Evolutionary conservation across 441 rosid genomes (phyloP), one percentile per base, ranked within the genome.

Genomic region (Euphorbia celastroides): DNA sequence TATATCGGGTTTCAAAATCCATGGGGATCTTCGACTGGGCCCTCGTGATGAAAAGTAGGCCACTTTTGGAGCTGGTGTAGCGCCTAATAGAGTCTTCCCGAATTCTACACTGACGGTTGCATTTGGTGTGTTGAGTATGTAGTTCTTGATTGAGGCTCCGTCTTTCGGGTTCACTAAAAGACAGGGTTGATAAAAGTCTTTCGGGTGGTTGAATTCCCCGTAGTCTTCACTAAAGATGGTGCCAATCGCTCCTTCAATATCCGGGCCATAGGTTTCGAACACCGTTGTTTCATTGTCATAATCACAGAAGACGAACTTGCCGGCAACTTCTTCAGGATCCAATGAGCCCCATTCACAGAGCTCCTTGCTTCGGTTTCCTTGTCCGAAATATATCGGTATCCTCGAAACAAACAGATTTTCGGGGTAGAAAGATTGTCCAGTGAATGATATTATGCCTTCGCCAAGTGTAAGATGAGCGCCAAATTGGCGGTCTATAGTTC

Each of bases 301-400:
- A 59, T 79, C 86, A 57, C 83, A 83, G 74, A 85, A 81, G 66
- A 85, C 38, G 13, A 79, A 76, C 74, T 78, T 85, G 27, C 84
- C 79, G 2, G 23, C 69, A n/a, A 79, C 85, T 16, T 76, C 83
- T 54, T 75, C n/a, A 3, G 72, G 76, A 51, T 80, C 74, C 1
- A 81, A 70, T 16, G 83, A 70, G 67, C 70, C 2, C 28, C 0
- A 0, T 0, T 67, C 68, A 69, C 88, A 85, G 9, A 69, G 30
- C 60, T 83, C 86, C 70, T 78, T 80, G 73, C 81, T 72, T 60
- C 74, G 72, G 59, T 81, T 85, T 57, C 81, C 78, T 30, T 7
- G 66, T 55, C 88, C 82, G 1, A 76, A 81, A 60, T 83, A 83
- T 6, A 80, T 19, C 38, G 87, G 82, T 19, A 74, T 41, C n/a